These are phyloP conservation scores for Scytalidium lignicola DNA, from an alignment of 2,329 filamentous ascomycete species.

Conservation along the genomic window DNA sequence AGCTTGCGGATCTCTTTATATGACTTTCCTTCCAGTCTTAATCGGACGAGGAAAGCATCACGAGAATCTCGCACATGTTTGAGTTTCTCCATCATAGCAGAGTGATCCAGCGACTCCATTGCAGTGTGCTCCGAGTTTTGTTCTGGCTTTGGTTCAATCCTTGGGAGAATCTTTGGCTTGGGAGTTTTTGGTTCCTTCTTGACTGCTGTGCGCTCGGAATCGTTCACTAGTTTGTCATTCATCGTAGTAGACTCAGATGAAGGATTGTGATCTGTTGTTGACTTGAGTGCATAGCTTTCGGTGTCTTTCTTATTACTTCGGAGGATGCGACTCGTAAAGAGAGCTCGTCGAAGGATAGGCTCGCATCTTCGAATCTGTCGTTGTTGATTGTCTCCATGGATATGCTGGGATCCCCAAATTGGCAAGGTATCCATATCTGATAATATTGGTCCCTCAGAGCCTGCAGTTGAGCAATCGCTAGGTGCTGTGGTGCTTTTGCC, in stretches of 20 bases:
- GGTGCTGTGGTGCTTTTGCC: background rate
- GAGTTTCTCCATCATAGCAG: background rate
- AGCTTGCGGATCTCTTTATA: constrained; percentile 58
- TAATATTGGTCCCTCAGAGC: background rate
- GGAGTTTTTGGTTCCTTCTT: background rate
- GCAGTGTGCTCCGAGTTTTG: background rate
- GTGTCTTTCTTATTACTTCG: background rate
- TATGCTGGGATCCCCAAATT: background rate
- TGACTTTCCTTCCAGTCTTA: constrained; percentile 51
- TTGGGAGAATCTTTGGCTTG: constrained; percentile 5
- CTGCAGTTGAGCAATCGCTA: background rate
- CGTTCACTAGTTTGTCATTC: background rate
- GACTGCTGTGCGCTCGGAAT: background rate
- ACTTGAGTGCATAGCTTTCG: background rate
- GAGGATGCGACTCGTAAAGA: background rate
- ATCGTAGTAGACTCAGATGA: background rate
- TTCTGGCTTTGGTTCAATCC: constrained; percentile 14
- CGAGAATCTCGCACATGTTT: constrained; percentile 26
- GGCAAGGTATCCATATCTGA: background rate
- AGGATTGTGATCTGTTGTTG: background rate
- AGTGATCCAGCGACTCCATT: background rate
- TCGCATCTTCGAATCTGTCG: background rate
- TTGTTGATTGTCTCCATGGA: background rate
- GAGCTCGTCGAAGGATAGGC: background rate
- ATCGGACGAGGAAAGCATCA: constrained; percentile 48